phyloP scores from a whole-genome alignment of 2,329 filamentous ascomycete species.

The Botrytis fragariae region DNA sequence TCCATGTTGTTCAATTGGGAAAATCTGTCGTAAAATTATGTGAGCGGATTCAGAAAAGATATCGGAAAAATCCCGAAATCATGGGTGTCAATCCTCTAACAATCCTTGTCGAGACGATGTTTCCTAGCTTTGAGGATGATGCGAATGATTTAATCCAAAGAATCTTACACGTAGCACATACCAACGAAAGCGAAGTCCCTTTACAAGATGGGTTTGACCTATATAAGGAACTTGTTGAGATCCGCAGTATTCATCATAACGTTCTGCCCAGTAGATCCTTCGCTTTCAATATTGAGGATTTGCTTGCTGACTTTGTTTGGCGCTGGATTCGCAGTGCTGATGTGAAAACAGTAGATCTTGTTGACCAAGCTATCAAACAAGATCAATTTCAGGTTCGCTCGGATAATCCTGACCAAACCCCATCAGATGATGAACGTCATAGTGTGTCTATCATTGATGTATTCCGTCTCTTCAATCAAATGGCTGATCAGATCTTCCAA shows the following conservation, averaged over 20 bases:
- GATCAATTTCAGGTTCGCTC: conserved; percentile 79
- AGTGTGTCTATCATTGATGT: conserved; percentile 92
- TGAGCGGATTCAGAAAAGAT: conserved; percentile 88
- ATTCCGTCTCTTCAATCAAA: conserved; percentile 91
- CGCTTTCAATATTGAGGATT: conserved; percentile 80
- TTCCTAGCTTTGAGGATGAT: conserved; percentile 89
- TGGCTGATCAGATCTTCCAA: conserved; percentile 79
- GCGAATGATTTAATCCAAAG: conserved; percentile 78
- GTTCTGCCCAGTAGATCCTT: conserved; percentile 73
- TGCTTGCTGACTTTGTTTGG: conserved; percentile 92
- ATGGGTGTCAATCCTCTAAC: conserved; percentile 68
- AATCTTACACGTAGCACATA: conserved; percentile 71
- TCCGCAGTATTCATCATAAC: conserved; percentile 75
- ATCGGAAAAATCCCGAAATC: conserved; percentile 81
- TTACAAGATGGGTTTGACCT: conserved; percentile 92
- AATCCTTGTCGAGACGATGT: conserved; percentile 76
- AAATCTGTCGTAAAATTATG: conserved; percentile 82
- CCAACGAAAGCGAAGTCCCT: conserved; percentile 70
- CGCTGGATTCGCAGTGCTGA: conserved; percentile 87
- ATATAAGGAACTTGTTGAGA: conserved; percentile 83
- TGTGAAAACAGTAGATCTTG: conserved; percentile 73
- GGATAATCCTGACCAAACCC: conserved; percentile 58
- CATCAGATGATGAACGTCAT: conserved; percentile 79
- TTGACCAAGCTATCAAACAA: conserved; percentile 87
- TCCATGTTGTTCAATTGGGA: conserved; percentile 84